Conservation (phyloP, 208 protist genomes). For the Crithidia bombi region DNA sequence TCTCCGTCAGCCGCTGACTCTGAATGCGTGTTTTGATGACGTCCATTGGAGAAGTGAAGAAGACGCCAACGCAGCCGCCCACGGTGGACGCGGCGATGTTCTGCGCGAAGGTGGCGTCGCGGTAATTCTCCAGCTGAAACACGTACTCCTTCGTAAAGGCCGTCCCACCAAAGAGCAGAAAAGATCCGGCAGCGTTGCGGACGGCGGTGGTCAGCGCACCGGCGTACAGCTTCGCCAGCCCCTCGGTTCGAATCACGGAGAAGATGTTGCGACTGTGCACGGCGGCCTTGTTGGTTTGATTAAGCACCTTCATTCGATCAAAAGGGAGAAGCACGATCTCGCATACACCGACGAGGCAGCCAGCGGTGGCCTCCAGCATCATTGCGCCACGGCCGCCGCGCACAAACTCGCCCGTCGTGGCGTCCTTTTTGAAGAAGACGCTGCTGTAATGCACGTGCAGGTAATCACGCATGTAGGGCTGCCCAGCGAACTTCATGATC, state of each 20-base stretch:
- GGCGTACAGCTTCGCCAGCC: constrained; percentile 56
- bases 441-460: constrained; percentile 44
- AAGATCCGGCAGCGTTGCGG: constrained; percentile 71
- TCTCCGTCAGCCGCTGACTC: constrained; percentile 52
- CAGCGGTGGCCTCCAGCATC: constrained; percentile 62
- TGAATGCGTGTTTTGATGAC: constrained; percentile 90
- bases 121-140: constrained; percentile 66
- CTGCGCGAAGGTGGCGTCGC: constrained; percentile 69
- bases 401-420: constrained; percentile 18
- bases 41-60: constrained; percentile 73
- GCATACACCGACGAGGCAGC: constrained; percentile 54
- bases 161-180: constrained; percentile 74
- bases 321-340: constrained; percentile 78
- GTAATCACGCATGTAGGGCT: constrained; percentile 77
- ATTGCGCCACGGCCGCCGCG: constrained; percentile 40
- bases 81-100: constrained; percentile 69
- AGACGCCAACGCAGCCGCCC: constrained; percentile 61
- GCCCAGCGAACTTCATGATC: constrained; percentile 78
- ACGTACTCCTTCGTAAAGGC: constrained; percentile 76
- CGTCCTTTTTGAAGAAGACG: constrained; percentile 39
- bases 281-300: constrained; percentile 69
- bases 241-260: constrained; percentile 41
- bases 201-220: constrained; percentile 54
- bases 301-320: constrained; percentile 83
- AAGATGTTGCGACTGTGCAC: constrained; percentile 45